These are phyloP conservation scores for Scutellaria baicalensis DNA, from an alignment of 257 asterid genomes.

Conservation along the genomic window DNA sequence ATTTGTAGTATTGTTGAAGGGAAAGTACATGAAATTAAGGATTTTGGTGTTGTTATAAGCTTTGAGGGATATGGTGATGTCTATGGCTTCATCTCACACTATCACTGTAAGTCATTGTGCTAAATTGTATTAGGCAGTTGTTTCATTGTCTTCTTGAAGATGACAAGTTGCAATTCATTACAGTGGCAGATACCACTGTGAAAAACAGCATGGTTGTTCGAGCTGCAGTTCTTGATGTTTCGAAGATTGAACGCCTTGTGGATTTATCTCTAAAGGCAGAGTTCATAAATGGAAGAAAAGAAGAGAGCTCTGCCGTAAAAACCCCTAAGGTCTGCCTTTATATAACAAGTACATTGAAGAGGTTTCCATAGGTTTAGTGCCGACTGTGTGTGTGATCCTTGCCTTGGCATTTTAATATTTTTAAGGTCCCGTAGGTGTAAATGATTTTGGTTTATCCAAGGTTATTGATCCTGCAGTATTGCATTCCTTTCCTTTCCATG, in stretches of 20 bases:
- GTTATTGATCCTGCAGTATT: neutral
- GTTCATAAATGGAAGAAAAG: slow-evolving; percentile 36
- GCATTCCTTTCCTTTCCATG: neutral
- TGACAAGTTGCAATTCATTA: slow-evolving; percentile 15
- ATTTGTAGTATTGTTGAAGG: slow-evolving; percentile 68
- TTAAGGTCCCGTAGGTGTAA: neutral
- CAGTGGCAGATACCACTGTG: slow-evolving; percentile 63
- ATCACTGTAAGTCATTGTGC: slow-evolving; percentile 60
- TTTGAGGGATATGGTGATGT: slow-evolving; percentile 58
- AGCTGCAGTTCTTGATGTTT: slow-evolving; percentile 85
- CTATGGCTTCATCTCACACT: slow-evolving; percentile 78
- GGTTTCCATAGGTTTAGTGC: slow-evolving; percentile 4
- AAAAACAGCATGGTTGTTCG: slow-evolving; percentile 47
- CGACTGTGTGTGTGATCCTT: neutral
- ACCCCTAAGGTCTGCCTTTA: slow-evolving; percentile 42
- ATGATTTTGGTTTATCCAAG: neutral
- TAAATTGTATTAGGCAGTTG: neutral
- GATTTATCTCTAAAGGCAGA: slow-evolving; percentile 83
- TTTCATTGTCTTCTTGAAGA: neutral
- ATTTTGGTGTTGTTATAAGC: slow-evolving; percentile 74
- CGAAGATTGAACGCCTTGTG: slow-evolving; percentile 78
- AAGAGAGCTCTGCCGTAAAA: slow-evolving; percentile 26
- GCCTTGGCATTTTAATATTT: slow-evolving; percentile 3
- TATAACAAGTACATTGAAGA: neutral
- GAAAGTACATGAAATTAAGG: slow-evolving; percentile 65